Percentiles rank a stretch among this genome's conserved stretches.
phyloP scores from a whole-genome alignment of 2,329 filamentous ascomycete genomes.

The Pseudogymnoascus sp. region DNA sequence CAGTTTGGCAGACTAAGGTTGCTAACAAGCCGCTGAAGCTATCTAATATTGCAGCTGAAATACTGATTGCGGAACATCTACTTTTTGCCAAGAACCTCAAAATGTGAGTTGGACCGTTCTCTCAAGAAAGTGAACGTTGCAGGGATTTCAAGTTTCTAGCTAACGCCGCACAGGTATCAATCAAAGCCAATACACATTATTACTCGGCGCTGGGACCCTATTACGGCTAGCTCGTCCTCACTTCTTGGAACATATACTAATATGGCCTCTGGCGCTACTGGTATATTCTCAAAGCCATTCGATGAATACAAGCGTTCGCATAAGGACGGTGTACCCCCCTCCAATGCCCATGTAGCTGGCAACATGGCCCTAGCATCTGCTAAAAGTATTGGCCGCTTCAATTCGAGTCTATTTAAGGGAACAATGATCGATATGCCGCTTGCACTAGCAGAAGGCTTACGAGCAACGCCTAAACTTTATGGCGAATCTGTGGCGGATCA shows the following conservation, averaged over 20 bases:
- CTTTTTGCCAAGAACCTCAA: constrained; percentile 41
- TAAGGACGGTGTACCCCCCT: constrained; percentile 8
- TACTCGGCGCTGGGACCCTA: constrained; percentile 28
- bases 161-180: constrained; percentile 36
- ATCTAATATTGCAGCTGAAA: constrained; percentile 43
- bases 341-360: constrained; percentile 15
- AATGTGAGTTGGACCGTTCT: constrained; percentile 29
- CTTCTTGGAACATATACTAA: constrained; percentile 11
- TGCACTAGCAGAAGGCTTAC: constrained; percentile 43
- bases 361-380: neutral
- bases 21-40: constrained; percentile 35
- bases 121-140: constrained; percentile 44
- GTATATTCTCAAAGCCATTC: constrained; percentile 15
- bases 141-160: constrained; percentile 20
- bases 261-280: constrained; percentile 9
- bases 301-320: neutral
- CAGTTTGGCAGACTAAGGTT: constrained; percentile 41
- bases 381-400: constrained; percentile 30
- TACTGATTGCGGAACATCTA: constrained; percentile 43
- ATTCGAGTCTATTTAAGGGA: constrained; percentile 29
- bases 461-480: constrained; percentile 44
- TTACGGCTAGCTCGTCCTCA: constrained; percentile 24
- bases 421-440: constrained; percentile 40
- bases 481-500: constrained; percentile 68
- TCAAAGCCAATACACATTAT: constrained; percentile 30